phyloP scores from a whole-genome alignment of 1,284 basidiomycete species.

The Amylostereum chailletii region DNA sequence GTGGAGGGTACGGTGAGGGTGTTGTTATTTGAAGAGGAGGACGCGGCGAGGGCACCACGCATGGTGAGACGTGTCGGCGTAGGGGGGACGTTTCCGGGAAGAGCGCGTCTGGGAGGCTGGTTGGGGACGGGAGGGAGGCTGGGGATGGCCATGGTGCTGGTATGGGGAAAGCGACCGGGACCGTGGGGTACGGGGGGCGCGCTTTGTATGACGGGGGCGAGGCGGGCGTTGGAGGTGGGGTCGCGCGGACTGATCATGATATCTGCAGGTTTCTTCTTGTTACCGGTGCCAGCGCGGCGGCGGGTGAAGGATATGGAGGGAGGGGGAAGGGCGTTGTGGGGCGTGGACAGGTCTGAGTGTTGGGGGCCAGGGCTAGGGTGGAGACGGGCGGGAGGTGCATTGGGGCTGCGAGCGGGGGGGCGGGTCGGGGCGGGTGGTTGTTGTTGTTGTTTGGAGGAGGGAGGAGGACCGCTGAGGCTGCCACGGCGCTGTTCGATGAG shows the following conservation, averaged over 20 bases:
- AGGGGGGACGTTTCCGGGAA: conserved; percentile 51
- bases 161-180: conserved; percentile 27
- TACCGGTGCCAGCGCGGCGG: conserved; percentile 49
- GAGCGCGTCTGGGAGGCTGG: conserved; percentile 35
- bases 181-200: conserved; percentile 58
- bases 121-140: conserved; percentile 49
- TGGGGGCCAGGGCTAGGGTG: conserved; percentile 11
- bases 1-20: conserved; percentile 23
- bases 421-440: conserved; percentile 17
- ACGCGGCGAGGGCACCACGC: conserved; percentile 18
- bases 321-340: conserved; percentile 37
- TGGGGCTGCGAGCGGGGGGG: conserved; percentile 17
- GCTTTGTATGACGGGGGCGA: conserved; percentile 62
- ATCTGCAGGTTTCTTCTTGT: conserved; percentile 64
- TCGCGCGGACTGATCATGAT: conserved; percentile 66
- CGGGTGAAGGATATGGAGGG: conserved; percentile 68
- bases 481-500: conserved; percentile 61
- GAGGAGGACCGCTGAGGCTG: conserved; percentile 36
- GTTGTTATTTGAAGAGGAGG: conserved; percentile 7
- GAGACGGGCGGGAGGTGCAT: conserved; percentile 13
- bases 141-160: conserved; percentile 51
- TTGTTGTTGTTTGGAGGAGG: conserved; percentile 16
- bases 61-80: conserved; percentile 60
- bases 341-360: conserved; percentile 10
- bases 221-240: conserved; percentile 37